These are phyloP conservation scores for Nemania sp. DNA, from an alignment of 2,329 filamentous ascomycete genomes.

Conservation along the genomic window DNA sequence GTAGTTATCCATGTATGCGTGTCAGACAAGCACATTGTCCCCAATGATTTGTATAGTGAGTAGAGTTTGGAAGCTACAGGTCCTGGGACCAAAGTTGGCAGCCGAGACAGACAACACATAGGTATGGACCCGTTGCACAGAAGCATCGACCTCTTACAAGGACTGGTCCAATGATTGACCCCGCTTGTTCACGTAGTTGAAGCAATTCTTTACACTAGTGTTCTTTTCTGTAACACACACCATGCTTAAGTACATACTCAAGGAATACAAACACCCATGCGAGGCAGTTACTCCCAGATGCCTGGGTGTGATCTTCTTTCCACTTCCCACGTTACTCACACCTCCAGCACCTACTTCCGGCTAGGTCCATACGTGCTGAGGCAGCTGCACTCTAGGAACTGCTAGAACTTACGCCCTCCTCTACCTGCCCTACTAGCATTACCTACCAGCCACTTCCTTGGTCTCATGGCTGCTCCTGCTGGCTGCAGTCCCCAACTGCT, in stretches of 20 bases:
- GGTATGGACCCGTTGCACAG: slow-evolving; percentile 20
- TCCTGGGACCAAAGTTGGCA: slow-evolving; percentile 10
- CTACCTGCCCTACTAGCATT: background rate
- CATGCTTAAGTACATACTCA: too few species aligned
- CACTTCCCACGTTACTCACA: slow-evolving; percentile 1
- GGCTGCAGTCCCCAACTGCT: background rate
- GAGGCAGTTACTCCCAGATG: background rate
- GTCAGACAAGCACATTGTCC: too few species aligned
- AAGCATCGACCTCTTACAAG: slow-evolving; percentile 1
- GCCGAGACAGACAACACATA: slow-evolving; percentile 22
- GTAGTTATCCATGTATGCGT: too few species aligned
- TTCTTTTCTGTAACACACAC: background rate
- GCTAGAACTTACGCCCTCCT: background rate
- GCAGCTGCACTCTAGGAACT: background rate
- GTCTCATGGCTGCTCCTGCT: background rate
- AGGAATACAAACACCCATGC: slow-evolving; percentile 15
- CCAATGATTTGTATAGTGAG: background rate
- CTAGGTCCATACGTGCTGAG: background rate
- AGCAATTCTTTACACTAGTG: slow-evolving; percentile 3
- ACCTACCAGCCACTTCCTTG: slow-evolving; percentile 7
- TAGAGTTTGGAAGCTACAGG: background rate
- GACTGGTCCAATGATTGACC: slow-evolving; percentile 7
- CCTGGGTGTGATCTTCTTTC: background rate
- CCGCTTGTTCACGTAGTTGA: slow-evolving; percentile 22
- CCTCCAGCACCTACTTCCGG: background rate